Base-by-base conservation (phyloP, 495 filamentous ascomycete genomes). In the Neurospora sp. region DNA sequence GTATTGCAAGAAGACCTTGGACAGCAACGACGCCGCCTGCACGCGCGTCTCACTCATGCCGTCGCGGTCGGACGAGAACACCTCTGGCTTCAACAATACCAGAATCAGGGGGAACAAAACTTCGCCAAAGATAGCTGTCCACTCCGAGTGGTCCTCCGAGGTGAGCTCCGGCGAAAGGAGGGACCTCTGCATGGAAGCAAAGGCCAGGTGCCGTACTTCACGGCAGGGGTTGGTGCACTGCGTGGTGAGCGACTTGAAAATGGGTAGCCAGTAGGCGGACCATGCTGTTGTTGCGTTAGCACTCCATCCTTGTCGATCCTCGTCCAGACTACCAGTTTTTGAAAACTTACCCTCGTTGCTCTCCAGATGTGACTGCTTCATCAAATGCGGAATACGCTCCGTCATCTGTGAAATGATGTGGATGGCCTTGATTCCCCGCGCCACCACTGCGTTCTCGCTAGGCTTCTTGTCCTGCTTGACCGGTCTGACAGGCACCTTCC, bases 1-100 rank as follows among this genome's bases (percentile, higher is more conserved):
- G 81, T 97, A 97, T 79, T 97, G 96, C 78, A 98, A 78, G 83
- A 98, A 99, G 14, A 97, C 93, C 81, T 95, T 97, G 86, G 92
- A 97, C 38, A 98, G 88, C 59, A 98, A 85, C 35, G 90, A 97
- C 16, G 95, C 94, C 8, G 93, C 94, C 79, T 97, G 92, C 5
- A 98, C 93, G 72, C 96, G 88, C 16, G 95, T 98, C 80, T 98
- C 94, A 76, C 91, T 92, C 96, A 99, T 99, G 23, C 96, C 96
- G 39, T 91, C 82, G 9, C 94, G 91, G 77, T 99, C 96, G 1
- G 93, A 91, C 69, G 94, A 94, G 80, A 95, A 98, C 38, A 98
- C 91, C 82, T 99, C 96, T 1, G 96, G 96, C 82, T 98, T 98
- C 31, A 99, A 85, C 20, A 99, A 86, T 71, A 91, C 89, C 71